phyloP scores from a whole-genome alignment of 306 rosid genomes.

The Castanospermum australe region DNA sequence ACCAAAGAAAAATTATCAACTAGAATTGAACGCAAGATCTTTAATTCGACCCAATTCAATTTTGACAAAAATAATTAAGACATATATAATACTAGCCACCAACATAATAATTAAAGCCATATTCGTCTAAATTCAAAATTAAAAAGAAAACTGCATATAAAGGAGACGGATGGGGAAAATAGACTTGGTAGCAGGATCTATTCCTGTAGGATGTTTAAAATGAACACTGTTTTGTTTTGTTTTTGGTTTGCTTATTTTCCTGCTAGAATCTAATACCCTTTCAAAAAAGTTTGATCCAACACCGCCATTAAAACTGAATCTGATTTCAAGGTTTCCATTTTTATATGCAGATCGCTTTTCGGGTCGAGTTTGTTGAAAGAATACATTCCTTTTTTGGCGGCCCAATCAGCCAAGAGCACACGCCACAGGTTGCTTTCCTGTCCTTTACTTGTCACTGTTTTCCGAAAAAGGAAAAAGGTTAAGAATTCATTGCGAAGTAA shows the following conservation, averaged over 20 bases:
- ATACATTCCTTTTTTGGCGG: constrained; percentile 7
- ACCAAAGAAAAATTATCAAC: too few relatives aligned
- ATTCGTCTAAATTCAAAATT: too few relatives aligned
- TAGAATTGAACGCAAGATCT: too few relatives aligned
- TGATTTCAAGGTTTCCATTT: constrained; percentile 1
- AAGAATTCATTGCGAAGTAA: too few relatives aligned
- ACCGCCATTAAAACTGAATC: neutral
- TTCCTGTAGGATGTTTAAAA: neutral
- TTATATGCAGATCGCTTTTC: neutral
- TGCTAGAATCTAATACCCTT: neutral
- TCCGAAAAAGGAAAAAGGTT: neutral
- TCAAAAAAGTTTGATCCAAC: neutral
- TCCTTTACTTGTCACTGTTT: neutral
- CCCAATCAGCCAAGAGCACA: neutral
- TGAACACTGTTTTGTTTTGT: neutral
- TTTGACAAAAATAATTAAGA: too few relatives aligned
- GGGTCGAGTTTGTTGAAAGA: neutral
- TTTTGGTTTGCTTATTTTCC: too few relatives aligned
- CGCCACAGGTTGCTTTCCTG: neutral
- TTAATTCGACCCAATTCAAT: too few relatives aligned
- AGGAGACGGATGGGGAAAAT: neutral
- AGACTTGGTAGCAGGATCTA: neutral
- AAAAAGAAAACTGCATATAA: too few relatives aligned
- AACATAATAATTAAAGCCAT: neutral
- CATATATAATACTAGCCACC: neutral